Base-by-base conservation (phyloP, 805 yeast genomes). In the Metschnikowia koreensis region DNA sequence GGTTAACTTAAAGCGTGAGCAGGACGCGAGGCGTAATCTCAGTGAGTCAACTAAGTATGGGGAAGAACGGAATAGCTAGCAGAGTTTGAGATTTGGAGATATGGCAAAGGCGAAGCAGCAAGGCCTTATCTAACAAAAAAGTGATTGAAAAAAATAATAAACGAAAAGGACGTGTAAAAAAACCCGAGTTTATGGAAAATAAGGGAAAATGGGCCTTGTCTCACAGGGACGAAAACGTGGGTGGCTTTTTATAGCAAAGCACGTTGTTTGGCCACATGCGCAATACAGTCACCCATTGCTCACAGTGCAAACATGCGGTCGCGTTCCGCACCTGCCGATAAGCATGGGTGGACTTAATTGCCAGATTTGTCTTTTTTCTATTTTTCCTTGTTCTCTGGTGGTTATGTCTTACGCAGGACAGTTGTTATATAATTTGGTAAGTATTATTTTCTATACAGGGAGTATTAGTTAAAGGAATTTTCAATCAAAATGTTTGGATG, bases 231-330 rank as follows among this genome's bases (percentile, higher is more conserved):
- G 22, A 15, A 39, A 39, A 38, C 48, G 31, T 22, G 43, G 48
- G 43, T 29, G 29, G 28, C 16, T n/a, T 33, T 31, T 44, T 44
- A 44, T 43, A 43, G 39, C 46, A 15, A 29, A 16, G 44, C 27
- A 9, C 2, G 22, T 45, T n/a, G 26, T 40, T 31, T 42, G 47
- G 47, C 52, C 52, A 48, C 52, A 48, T 48, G 52, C 52, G 52
- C 52, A 44, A 44, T 33, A 39, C 48, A 48, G 48, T 44, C 44
- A 44, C 41, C 52, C 48, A 39, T 28, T 7, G 36, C 33, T 6
- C 16, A 11, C 15, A 36, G 41, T 34, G 41, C 40, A 41, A 34
- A 22, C 15, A 26, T n/a, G 42, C 29, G 37, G 39, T 37, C 47
- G 47, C 47, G 47, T 38, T 15, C 34, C 28, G 41, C 28, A 31